phyloP scores from a whole-genome alignment of 2,329 filamentous ascomycete species.

The Cladobotryum mycophilum region DNA sequence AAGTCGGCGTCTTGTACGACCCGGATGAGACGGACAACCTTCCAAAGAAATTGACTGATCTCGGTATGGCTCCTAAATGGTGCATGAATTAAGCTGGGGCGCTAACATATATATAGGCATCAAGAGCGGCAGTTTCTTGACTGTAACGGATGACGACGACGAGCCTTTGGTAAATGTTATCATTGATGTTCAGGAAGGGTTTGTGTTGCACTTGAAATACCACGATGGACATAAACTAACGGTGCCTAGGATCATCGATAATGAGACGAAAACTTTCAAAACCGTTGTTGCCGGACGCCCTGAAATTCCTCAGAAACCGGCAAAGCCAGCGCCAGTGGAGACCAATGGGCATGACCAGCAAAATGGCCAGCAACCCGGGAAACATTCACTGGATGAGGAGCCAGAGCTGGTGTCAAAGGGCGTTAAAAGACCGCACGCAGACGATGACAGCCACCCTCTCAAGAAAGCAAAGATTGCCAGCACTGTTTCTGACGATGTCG shows the following conservation, averaged over 20 bases:
- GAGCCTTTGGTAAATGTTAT: slow-evolving; percentile 74
- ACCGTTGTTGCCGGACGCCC: slow-evolving; percentile 37
- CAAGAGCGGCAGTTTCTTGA: slow-evolving; percentile 67
- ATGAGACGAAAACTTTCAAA: slow-evolving; percentile 50
- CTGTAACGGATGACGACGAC: slow-evolving; percentile 77
- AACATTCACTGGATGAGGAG: slow-evolving; percentile 32
- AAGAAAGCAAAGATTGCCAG: slow-evolving; percentile 45
- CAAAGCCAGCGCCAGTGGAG: slow-evolving; percentile 30
- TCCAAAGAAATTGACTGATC: slow-evolving; percentile 67
- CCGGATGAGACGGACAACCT: slow-evolving; percentile 84
- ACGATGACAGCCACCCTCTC: slow-evolving; percentile 33
- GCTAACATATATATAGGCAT: slow-evolving; percentile 46
- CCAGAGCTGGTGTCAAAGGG: slow-evolving; percentile 24
- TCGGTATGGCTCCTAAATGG: slow-evolving; percentile 44
- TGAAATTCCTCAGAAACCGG: slow-evolving; percentile 49
- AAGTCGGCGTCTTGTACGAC: slow-evolving; percentile 77
- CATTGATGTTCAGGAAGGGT: slow-evolving; percentile 61
- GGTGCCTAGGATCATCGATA: slow-evolving; percentile 33
- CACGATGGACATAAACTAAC: slow-evolving; percentile 20
- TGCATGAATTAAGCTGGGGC: background rate
- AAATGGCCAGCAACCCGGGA: slow-evolving; percentile 34
- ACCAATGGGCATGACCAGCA: slow-evolving; percentile 33
- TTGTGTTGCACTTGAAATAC: slow-evolving; percentile 9
- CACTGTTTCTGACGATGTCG: slow-evolving; percentile 32
- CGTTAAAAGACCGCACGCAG: slow-evolving; percentile 42